Conservation (phyloP, 1,284 basidiomycete genomes). For the Pterula multifida region DNA sequence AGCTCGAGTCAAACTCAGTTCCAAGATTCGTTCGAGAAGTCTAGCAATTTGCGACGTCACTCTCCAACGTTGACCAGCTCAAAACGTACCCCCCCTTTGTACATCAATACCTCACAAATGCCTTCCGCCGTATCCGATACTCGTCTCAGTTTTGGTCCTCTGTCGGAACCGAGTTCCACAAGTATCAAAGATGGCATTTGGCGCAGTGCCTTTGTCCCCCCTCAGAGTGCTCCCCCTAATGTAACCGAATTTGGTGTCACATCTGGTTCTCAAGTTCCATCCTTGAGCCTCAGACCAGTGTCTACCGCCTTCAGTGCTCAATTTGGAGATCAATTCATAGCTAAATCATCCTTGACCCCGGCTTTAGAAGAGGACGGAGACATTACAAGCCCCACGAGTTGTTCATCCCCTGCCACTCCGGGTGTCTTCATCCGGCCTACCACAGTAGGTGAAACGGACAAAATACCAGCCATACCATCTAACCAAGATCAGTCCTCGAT, state of each 20-base stretch:
- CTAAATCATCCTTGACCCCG: slow-evolving; percentile 23
- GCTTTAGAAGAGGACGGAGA: slow-evolving; percentile 33
- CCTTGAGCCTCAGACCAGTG: slow-evolving; percentile 60
- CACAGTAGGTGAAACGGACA: slow-evolving; percentile 16
- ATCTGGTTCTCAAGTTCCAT: slow-evolving; percentile 16
- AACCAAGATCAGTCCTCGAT: slow-evolving; percentile 34
- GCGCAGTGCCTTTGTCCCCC: slow-evolving; percentile 16
- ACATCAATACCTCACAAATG: slow-evolving; percentile 26
- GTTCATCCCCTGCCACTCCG: slow-evolving; percentile 44
- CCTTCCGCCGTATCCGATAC: slow-evolving; percentile 8
- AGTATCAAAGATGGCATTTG: slow-evolving; percentile 15
- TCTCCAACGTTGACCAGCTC: slow-evolving; percentile 10
- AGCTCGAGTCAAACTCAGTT: not conserved
- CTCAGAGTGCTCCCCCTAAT: slow-evolving; percentile 53
- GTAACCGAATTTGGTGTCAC: slow-evolving; percentile 35
- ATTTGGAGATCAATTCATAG: slow-evolving; percentile 50
- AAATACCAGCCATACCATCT: slow-evolving; percentile 16
- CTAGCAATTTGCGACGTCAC: not conserved
- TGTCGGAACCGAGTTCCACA: slow-evolving; percentile 11
- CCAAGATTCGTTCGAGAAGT: too few species aligned
- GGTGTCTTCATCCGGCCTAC: slow-evolving; percentile 17
- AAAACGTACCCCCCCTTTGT: slow-evolving; percentile 29
- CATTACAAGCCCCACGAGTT: slow-evolving; percentile 29
- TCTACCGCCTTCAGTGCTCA: slow-evolving; percentile 65
- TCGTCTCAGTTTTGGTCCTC: slow-evolving; percentile 9